Base-by-base conservation (phyloP, 352 stramenopile genomes). In the Pythium apleroticum region DNA sequence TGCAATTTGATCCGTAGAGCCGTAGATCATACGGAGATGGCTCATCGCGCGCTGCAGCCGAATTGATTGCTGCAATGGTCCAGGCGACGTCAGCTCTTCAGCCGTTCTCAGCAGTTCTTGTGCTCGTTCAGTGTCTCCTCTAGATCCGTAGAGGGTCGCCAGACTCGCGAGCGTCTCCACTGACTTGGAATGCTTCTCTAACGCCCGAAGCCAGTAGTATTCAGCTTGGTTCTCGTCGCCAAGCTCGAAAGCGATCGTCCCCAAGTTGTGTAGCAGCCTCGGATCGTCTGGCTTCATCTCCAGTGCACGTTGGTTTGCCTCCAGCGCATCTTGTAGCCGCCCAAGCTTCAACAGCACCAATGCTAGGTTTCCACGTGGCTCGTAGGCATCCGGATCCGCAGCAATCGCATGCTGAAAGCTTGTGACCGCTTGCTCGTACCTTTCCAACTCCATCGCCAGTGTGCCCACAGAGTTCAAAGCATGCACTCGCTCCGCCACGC, bases 391-490 rank as follows among this genome's bases (percentile, higher is more conserved):
- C 0, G 63, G 6, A n/a, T 77, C 54, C 3, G 59, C 19, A 7
- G 10, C 31, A 2, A 57, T 48, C 19, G 70, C 66, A 1, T 27
- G 30, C 19, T 67, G 43, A 9, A 77, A 77, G 39, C 33, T 71
- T 31, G 17, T 3, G 2, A 72, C 25, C 0, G 73, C 50, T 2
- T 65, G 25, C 0, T 48, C 17, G 3, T 45, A 45, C 6, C 63
- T 46, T 9, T 41, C 25, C 0, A 72, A 27, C 17, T 72, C 63
- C 1, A 55, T 55, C 9, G 66, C 31, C 19, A 76, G 39, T 25
- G 69, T 20, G 11, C 73, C 73, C 20, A 80, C 57, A 11, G 73
- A 75, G 41, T 80, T 80, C 53, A 65, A 58, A 17, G 52, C 53
- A 27, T 75, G 63, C 14, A 71, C 25, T 28, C 24, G 28, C 41